A percentile compares a stretch with the other conserved stretches of the same genome.
Conservation (phyloP, 257 asterid genomes). For the Lantana camara region DNA sequence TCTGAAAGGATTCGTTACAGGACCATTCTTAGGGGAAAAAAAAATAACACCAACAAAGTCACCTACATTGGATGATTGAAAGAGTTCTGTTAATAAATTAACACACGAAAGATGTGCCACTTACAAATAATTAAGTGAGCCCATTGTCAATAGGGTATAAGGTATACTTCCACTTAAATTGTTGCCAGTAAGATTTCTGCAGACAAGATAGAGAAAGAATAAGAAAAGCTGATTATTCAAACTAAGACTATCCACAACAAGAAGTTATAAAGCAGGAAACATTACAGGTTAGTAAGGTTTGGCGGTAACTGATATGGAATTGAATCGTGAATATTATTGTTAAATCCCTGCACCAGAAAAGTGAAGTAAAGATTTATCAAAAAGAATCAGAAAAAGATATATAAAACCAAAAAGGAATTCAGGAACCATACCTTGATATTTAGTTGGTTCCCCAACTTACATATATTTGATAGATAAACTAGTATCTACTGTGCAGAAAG, state of each 20-base stretch:
- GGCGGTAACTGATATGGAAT: slow-evolving; percentile 89
- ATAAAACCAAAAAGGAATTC: too few species aligned
- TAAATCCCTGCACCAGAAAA: slow-evolving; percentile 69
- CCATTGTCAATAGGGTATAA: slow-evolving; percentile 62
- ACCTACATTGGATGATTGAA: slow-evolving; percentile 24
- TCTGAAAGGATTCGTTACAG: too few species aligned
- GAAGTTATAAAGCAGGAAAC: slow-evolving; percentile 24
- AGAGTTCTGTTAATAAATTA: slow-evolving; percentile 11
- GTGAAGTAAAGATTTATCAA: not conserved
- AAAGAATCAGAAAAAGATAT: slow-evolving; percentile 14
- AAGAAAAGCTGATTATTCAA: slow-evolving; percentile 23
- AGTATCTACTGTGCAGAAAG: not conserved
- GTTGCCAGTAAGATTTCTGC: too few species aligned
- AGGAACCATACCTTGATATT: not conserved
- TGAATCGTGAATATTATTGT: slow-evolving; percentile 68
- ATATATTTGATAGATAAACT: not conserved
- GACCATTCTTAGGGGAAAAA: too few species aligned
- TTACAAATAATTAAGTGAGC: slow-evolving; percentile 72
- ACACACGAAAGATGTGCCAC: slow-evolving; percentile 37
- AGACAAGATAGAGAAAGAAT: slow-evolving; percentile 20
- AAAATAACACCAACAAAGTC: slow-evolving; percentile 19
- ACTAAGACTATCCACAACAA: slow-evolving; percentile 11
- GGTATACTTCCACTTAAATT: slow-evolving; percentile 86
- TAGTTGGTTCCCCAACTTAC: not conserved
- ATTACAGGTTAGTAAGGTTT: slow-evolving; percentile 86